A percentile compares a stretch with the other conserved stretches of the same genome.
Evolutionary conservation across 495 filamentous ascomycete species (phyloP).

Genomic region (Chaetomium cochliodes): DNA sequence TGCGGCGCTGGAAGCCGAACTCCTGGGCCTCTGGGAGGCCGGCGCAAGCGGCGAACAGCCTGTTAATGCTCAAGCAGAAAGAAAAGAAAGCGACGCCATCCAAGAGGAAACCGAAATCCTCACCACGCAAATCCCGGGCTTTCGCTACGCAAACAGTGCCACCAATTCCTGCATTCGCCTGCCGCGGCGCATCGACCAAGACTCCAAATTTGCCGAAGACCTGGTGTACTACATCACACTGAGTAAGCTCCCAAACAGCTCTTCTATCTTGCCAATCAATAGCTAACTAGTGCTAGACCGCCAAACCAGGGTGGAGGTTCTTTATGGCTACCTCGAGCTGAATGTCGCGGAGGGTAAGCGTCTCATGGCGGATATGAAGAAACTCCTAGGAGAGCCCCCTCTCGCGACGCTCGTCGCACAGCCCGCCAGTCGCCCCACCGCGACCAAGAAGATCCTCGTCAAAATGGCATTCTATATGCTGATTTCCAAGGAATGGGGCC

Average conservation of each 20-base stretch:
- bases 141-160: constrained; percentile 21
- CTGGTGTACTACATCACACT: constrained; percentile 21
- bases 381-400: constrained; percentile 12
- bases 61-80: constrained; percentile 29
- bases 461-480: constrained; percentile 22
- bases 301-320: constrained; percentile 10
- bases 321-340: constrained; percentile 23
- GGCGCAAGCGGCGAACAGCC: constrained; percentile 15
- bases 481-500: constrained; percentile 18
- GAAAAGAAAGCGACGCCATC: not conserved
- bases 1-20: constrained; percentile 20
- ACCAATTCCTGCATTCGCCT: constrained; percentile 9
- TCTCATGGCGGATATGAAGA: constrained; percentile 14
- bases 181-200: constrained; percentile 23
- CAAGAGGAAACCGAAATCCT: constrained; percentile 10
- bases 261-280: not conserved
- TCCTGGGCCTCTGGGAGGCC: constrained; percentile 18
- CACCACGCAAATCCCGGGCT: constrained; percentile 18
- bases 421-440: not conserved
- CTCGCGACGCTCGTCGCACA: constrained; percentile 8
- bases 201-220: not conserved
- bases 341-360: constrained; percentile 13
- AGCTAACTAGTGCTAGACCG: constrained; percentile 24
- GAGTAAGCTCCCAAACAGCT: constrained; percentile 17
- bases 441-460: constrained; percentile 16